A percentile compares a stretch with the other conserved stretches of the same genome.
Conservation (phyloP, 495 filamentous ascomycete species). For the Letharia lupina region DNA sequence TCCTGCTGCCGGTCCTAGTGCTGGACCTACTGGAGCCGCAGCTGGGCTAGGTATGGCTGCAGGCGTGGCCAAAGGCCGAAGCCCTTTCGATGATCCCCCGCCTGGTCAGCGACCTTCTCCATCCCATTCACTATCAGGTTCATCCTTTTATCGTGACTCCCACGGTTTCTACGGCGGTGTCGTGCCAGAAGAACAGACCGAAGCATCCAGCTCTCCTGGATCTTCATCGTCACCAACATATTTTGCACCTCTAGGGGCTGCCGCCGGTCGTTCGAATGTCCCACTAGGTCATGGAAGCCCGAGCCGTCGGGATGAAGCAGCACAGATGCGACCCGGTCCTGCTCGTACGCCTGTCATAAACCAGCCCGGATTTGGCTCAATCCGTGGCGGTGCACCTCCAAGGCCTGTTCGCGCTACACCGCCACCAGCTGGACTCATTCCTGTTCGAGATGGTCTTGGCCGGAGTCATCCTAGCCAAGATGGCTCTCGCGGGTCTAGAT, state of each 20-base stretch:
- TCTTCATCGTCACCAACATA: slow-evolving; percentile 27
- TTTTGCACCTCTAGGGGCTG: slow-evolving; percentile 30
- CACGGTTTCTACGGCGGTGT: slow-evolving; percentile 33
- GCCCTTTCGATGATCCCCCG: slow-evolving; percentile 15
- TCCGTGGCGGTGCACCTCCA: slow-evolving; percentile 24
- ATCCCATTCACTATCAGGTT: slow-evolving; percentile 31
- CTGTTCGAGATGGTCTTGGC: slow-evolving; percentile 39
- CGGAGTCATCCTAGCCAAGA: slow-evolving; percentile 47
- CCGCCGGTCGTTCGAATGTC: slow-evolving; percentile 21
- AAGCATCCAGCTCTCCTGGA: slow-evolving; percentile 24
- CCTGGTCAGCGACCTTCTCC: slow-evolving; percentile 18
- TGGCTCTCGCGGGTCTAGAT: slow-evolving; percentile 48
- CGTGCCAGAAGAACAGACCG: slow-evolving; percentile 17
- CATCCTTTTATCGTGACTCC: slow-evolving; percentile 35
- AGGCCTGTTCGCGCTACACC: slow-evolving; percentile 24
- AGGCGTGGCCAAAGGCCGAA: slow-evolving; percentile 7
- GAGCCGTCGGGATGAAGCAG: slow-evolving; percentile 22
- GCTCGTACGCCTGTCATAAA: slow-evolving; percentile 43
- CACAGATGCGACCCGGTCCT: slow-evolving; percentile 40
- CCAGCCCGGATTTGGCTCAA: slow-evolving; percentile 31
- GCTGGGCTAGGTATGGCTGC: slow-evolving; percentile 1
- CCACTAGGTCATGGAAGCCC: slow-evolving; percentile 9
- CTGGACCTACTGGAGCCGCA: slow-evolving; percentile 5
- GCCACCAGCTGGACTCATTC: slow-evolving; percentile 19
- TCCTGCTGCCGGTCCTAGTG: slow-evolving; percentile 13